Evolutionary conservation across 495 filamentous ascomycete species (phyloP).

Genomic region (Penicillium ucsense): DNA sequence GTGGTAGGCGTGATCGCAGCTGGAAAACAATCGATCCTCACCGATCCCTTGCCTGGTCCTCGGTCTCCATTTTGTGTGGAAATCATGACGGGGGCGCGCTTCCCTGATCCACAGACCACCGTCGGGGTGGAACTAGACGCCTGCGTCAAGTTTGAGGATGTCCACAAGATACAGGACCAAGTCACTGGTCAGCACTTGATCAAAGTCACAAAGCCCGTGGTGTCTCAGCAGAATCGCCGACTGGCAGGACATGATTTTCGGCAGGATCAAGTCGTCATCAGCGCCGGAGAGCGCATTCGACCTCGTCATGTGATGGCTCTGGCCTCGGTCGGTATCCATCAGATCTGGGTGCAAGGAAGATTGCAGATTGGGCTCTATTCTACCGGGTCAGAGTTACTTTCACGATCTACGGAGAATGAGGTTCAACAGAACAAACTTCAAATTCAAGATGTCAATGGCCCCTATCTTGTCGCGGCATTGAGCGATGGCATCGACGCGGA

Average conservation of each 20-base stretch:
- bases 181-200: background rate
- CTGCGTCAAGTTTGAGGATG: background rate
- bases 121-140: background rate
- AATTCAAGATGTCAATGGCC: background rate
- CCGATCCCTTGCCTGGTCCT: background rate
- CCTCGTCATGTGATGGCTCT: background rate
- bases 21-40: background rate
- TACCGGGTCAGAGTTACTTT: background rate
- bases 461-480: background rate
- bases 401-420: background rate
- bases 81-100: background rate
- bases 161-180: background rate
- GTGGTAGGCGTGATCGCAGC: background rate
- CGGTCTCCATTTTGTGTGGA: background rate
- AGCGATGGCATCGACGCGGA: background rate
- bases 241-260: background rate
- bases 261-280: background rate
- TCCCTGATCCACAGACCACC: background rate
- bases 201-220: background rate
- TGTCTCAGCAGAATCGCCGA: background rate
- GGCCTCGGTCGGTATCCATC: background rate
- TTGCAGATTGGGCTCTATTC: background rate
- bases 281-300: background rate
- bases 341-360: background rate
- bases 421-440: background rate